Evolutionary conservation across 257 asterid species (phyloP).

Genomic region (Solanum arcanum): DNA sequence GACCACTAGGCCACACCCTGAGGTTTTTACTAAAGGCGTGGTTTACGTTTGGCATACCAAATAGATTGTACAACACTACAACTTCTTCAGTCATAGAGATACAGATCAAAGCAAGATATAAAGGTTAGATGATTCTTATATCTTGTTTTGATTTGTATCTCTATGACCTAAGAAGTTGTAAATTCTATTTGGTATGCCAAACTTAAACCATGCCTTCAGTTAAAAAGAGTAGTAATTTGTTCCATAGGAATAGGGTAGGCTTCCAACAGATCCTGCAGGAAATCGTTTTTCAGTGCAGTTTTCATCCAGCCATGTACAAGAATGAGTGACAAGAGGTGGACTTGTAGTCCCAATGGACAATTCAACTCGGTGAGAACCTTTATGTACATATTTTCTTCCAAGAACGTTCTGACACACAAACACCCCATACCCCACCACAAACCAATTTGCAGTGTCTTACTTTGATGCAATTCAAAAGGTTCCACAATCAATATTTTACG

Average conservation of each 20-base stretch:
- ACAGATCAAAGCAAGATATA: neutral
- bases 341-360: neutral
- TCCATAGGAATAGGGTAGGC: neutral
- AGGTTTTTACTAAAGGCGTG: neutral
- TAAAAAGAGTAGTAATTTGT: neutral
- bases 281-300: neutral
- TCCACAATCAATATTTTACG: neutral
- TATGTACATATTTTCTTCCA: neutral
- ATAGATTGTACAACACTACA: neutral
- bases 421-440: neutral
- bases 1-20: neutral
- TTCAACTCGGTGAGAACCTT: neutral
- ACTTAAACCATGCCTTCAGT: neutral
- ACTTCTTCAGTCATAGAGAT: neutral
- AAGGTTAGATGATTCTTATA: neutral
- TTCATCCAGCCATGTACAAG: neutral
- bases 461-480: neutral
- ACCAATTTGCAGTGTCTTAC: neutral
- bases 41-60: neutral
- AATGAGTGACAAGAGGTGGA: neutral
- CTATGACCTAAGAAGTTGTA: neutral
- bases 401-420: neutral
- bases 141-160: neutral
- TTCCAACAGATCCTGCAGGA: neutral
- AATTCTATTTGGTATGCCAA: neutral